phyloP scores from a whole-genome alignment of 1,284 basidiomycete genomes.

The Ganoderma resinaceum region DNA sequence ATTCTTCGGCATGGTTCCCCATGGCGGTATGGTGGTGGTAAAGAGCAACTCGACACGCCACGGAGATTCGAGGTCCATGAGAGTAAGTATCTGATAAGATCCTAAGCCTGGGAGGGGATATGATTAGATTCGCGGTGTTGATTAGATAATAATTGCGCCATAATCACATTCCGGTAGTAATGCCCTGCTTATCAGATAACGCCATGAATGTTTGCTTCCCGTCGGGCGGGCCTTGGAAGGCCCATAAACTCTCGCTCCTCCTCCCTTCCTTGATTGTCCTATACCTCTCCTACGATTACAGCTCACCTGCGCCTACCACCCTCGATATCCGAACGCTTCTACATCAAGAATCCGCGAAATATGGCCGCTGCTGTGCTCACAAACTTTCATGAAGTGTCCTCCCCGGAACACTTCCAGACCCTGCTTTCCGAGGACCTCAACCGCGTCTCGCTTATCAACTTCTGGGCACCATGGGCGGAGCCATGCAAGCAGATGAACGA shows the following conservation, averaged over 20 bases:
- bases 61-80: background rate
- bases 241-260: background rate
- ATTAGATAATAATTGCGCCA: constrained; percentile 14
- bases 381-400: constrained; percentile 66
- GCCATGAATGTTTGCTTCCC: background rate
- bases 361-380: constrained; percentile 29
- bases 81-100: constrained; percentile 13
- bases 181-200: constrained; percentile 22
- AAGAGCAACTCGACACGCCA: background rate
- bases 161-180: constrained; percentile 2
- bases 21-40: background rate
- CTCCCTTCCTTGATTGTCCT: background rate
- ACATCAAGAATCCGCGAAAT: background rate
- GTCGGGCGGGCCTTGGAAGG: background rate
- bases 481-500: constrained; percentile 90
- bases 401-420: constrained; percentile 76
- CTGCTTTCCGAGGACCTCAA: constrained; percentile 80
- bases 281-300: background rate
- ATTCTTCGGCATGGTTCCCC: background rate
- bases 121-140: background rate
- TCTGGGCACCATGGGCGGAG: constrained; percentile 93
- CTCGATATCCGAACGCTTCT: background rate
- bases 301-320: background rate
- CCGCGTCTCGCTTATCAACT: constrained; percentile 86
- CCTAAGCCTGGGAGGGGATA: constrained; percentile 1